These are phyloP conservation scores for Pseudogymnoascus sp. DNA, from an alignment of 2,329 filamentous ascomycete genomes.

Conservation along the genomic window DNA sequence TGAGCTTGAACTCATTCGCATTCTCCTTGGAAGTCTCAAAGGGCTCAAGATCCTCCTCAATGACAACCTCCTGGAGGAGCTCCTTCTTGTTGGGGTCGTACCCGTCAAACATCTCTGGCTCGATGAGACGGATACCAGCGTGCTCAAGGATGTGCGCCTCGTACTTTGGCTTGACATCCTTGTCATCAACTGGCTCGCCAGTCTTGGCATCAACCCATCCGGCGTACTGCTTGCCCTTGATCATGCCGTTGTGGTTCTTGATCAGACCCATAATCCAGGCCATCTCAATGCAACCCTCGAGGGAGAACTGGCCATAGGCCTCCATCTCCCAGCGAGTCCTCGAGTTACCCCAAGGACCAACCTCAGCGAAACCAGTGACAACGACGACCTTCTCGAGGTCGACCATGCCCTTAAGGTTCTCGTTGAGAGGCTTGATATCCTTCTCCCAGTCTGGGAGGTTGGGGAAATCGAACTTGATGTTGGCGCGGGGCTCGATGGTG, in stretches of 20 bases:
- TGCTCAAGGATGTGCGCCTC: slow-evolving; percentile 96
- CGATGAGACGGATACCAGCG: slow-evolving; percentile 92
- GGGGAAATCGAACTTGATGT: slow-evolving; percentile 97
- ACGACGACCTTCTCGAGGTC: slow-evolving; percentile 97
- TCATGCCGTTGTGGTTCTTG: slow-evolving; percentile 92
- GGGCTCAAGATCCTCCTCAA: slow-evolving; percentile 92
- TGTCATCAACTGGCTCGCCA: slow-evolving; percentile 92
- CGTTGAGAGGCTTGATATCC: slow-evolving; percentile 82
- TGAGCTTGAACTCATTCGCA: slow-evolving; percentile 90
- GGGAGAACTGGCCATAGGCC: slow-evolving; percentile 87
- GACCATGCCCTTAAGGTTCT: slow-evolving; percentile 90
- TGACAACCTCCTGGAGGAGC: slow-evolving; percentile 92
- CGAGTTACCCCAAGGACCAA: slow-evolving; percentile 97
- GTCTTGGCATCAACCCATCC: slow-evolving; percentile 95
- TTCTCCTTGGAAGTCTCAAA: slow-evolving; percentile 98
- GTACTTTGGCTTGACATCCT: slow-evolving; percentile 95
- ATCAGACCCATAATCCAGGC: slow-evolving; percentile 99
- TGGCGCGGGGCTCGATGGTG: slow-evolving; percentile 84
- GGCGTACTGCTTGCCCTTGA: slow-evolving; percentile 94
- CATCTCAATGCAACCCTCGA: slow-evolving; percentile 98
- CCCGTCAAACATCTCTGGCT: slow-evolving; percentile 91
- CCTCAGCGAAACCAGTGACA: slow-evolving; percentile 90
- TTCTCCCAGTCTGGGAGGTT: slow-evolving; percentile 81
- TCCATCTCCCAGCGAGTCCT: slow-evolving; percentile 99
- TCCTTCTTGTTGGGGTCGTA: slow-evolving; percentile 99